Evolutionary conservation across 2,329 filamentous ascomycete genomes (phyloP).

Genomic region (Botrytis medusae): DNA sequence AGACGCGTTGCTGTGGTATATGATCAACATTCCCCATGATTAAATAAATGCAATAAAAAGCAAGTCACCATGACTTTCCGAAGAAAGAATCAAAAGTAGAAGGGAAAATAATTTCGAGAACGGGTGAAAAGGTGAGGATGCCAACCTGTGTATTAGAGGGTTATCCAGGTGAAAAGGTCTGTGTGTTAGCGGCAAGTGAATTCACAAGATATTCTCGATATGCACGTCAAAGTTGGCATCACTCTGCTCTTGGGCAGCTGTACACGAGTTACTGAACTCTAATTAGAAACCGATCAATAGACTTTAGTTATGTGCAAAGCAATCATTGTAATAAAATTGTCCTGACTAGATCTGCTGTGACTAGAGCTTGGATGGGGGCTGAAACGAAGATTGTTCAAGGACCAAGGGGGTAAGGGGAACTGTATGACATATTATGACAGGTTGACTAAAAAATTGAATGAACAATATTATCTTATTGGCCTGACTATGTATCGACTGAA

Average conservation of each 20-base stretch:
- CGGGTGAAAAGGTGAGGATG: not conserved
- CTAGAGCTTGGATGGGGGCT: not conserved
- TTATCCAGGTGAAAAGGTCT: not conserved
- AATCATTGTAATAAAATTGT: not conserved
- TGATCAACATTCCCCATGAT: constrained; percentile 21
- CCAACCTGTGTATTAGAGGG: constrained; percentile 3
- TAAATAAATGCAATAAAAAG: not conserved
- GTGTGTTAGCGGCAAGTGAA: not conserved
- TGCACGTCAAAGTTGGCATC: not conserved
- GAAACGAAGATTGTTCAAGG: not conserved
- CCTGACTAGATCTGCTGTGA: not conserved
- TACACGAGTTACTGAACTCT: not conserved
- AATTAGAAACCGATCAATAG: not conserved
- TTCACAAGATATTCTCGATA: not conserved
- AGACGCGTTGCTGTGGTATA: constrained; percentile 16
- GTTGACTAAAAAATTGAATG: not conserved
- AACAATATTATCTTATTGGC: not conserved
- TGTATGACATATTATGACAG: not conserved
- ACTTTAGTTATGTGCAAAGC: not conserved
- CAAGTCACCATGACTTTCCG: constrained; percentile 4
- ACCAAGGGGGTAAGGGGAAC: not conserved
- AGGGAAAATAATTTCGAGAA: not conserved
- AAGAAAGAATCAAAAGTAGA: not conserved
- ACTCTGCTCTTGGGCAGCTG: not conserved
- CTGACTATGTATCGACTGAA: not conserved